Base-by-base conservation (phyloP, 176 grass and related monocot genomes). In the Thalia dealbata region DNA sequence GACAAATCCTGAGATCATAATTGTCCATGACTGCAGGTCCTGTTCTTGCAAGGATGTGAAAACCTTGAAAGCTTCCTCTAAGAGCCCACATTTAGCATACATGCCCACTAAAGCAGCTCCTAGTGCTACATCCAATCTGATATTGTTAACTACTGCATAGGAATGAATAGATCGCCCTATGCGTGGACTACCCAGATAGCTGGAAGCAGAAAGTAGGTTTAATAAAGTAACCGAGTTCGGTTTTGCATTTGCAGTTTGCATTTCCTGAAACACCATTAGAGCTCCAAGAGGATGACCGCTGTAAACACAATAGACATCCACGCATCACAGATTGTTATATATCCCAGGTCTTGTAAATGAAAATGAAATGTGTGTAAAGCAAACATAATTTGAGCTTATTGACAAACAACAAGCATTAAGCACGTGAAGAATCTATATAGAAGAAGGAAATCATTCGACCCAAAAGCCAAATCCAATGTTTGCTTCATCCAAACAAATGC, bases 191-290 rank as follows among this genome's bases (percentile, higher is more conserved):
- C 38, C 24, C 9, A 79, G 67, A 59, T 79, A 25, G 35, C 52
- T 71, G 35, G 77, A 79, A 79, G 77, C 54, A 25, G 77, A 71
- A 50, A 79, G 77, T 24, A 79, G 54, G 38, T 52, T 79, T 61
- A 79, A 41, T 42, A 79, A 10, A 42, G 77, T 79, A 68, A 79
- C 77, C 3, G 77, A 79, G 42, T 79, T 79, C 38, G 77, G 77
- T 25, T 30, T 46, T 22, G 71, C 52, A 71, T 71, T 79, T 4
- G 38, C 52, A 25, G 18, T 19, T 50, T 38, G 48, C 77, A 79
- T 71, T 48, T 79, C 52, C 12, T 6, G 6, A 69, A 79, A 61
- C 54, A 71, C 14, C 77, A 70, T 61, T 30, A 79, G 22, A 61
- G 77, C 67, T 50, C 71, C 66, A 61, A 61, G 23, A 59, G 67